phyloP scores from a whole-genome alignment of 306 rosid species.

The Trifolium pratense region DNA sequence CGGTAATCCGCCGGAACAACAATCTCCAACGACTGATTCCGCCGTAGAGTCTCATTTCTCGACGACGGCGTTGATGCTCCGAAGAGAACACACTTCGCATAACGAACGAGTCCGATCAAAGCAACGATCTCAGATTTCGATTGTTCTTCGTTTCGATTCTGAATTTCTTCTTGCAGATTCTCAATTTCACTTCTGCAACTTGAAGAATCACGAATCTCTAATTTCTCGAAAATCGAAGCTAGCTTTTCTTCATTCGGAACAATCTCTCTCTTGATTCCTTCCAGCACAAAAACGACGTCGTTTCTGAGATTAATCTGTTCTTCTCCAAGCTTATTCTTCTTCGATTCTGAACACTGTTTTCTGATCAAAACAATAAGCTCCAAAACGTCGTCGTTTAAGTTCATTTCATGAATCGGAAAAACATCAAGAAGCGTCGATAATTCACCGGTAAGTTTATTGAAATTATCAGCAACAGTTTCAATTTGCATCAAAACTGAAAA shows the following conservation, averaged over 20 bases:
- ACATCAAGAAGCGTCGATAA: slow-evolving; percentile 77
- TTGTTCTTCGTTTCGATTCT: slow-evolving; percentile 66
- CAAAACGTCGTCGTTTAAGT: slow-evolving; percentile 64
- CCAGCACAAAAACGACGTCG: slow-evolving; percentile 57
- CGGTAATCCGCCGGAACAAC: slow-evolving; percentile 68
- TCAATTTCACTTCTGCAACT: slow-evolving; percentile 79
- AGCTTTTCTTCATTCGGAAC: slow-evolving; percentile 58
- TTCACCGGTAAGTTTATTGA: slow-evolving; percentile 70
- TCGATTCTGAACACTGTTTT: slow-evolving; percentile 59
- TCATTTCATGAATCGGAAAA: slow-evolving; percentile 61
- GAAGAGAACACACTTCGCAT: slow-evolving; percentile 78
- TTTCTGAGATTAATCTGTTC: slow-evolving; percentile 52
- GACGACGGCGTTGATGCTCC: slow-evolving; percentile 72
- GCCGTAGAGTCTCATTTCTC: neutral
- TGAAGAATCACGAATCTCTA: slow-evolving; percentile 64
- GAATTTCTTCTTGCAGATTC: slow-evolving; percentile 72
- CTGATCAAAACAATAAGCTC: slow-evolving; percentile 67
- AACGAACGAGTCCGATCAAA: slow-evolving; percentile 81
- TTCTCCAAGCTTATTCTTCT: slow-evolving; percentile 36
- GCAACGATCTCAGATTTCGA: slow-evolving; percentile 63
- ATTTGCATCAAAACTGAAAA: slow-evolving; percentile 67
- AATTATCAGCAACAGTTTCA: slow-evolving; percentile 54
- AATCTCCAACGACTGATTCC: slow-evolving; percentile 50
- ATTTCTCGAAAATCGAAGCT: slow-evolving; percentile 50
- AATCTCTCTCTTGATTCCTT: slow-evolving; percentile 70